Percentiles rank a stretch among this genome's conserved stretches.
Conservation (phyloP, 805 yeast genomes). For the Schizosaccharomyces octosporus region DNA sequence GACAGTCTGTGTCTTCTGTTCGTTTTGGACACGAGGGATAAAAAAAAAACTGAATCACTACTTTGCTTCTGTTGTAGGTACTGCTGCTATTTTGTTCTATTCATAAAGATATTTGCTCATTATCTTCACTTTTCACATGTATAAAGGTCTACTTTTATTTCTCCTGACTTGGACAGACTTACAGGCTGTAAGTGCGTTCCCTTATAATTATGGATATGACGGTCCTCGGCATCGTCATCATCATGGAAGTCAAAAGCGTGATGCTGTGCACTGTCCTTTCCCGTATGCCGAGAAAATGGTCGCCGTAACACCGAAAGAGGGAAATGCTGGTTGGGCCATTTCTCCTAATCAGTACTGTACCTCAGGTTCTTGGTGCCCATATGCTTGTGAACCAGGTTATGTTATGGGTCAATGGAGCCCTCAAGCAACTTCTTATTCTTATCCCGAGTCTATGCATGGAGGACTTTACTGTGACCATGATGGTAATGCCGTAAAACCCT, state of each 20-base stretch:
- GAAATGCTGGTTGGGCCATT: slow-evolving; percentile 73
- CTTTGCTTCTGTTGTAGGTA: no score
- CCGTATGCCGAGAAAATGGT: slow-evolving; percentile 48
- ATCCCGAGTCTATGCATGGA: slow-evolving; percentile 53
- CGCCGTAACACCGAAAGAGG: slow-evolving; percentile 30
- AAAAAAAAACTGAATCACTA: no score
- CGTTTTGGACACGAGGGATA: no score
- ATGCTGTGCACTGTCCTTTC: slow-evolving; percentile 26
- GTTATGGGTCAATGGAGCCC: slow-evolving; percentile 80
- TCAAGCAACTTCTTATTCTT: slow-evolving; percentile 39
- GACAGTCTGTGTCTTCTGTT: no score
- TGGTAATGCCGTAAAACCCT: slow-evolving; percentile 43
- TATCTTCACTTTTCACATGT: no score
- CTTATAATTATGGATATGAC: not conserved
- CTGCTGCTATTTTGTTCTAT: no score
- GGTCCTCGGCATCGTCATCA: not conserved
- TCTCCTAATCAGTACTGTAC: slow-evolving; percentile 47
- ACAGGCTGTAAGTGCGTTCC: not conserved
- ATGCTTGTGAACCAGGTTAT: slow-evolving; percentile 76
- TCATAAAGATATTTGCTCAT: no score
- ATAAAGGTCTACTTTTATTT: no score
- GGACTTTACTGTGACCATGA: slow-evolving; percentile 54
- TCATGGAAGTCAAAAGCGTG: not conserved
- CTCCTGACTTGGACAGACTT: no score
- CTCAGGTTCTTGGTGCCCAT: slow-evolving; percentile 67